Evolutionary conservation across 306 rosid species (phyloP), one percentile per base, ranked within the genome.

Genomic region (Urtica urens): DNA sequence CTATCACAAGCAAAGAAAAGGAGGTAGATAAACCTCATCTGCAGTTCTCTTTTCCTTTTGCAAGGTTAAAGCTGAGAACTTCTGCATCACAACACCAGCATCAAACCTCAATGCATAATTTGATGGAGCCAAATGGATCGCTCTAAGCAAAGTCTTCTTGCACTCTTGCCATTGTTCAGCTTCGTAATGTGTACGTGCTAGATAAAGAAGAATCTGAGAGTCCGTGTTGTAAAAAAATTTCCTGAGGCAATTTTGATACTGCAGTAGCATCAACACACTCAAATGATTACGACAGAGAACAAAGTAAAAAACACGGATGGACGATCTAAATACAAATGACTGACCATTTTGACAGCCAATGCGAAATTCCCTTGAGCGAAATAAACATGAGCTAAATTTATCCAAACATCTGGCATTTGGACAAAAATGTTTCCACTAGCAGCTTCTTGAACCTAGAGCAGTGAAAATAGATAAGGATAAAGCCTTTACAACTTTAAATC

Each of bases 111-210:
- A 62, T 3, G 96, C 86, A 68, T 92, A 92, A 69, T 92, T 92
- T 42, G 96, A 82, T 72, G 94, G 99, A 62, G 94, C 80, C 79
- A 92, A 76, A 73, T 92, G 99, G 57, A 90, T 90, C 59, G 97
- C 95, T 65, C 94, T 75, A 55, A 81, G 79, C 53, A 92, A 66
- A 34, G 92, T 82, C 72, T 79, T 92, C 68, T 82, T 92, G 75
- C 99, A 92, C 70, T 92, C 94, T 72, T 92, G 99, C 99, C 99
- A 92, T 64, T 85, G 99, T 69, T 92, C 99, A 5, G 94, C 95
- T 68, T 92, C 99, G 62, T 92, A 92, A 64, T 85, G 80, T 13
- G 99, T 85, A 49, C 99, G 96, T 20, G 99, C 96, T 70, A 85
- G 60, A 75, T 85, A 92, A 40, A 92, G 87, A 64, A 92, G 87